Evolutionary conservation across 2,329 filamentous ascomycete species (phyloP), one percentile per base, ranked within the genome.

Genomic region (Epichloe sylvatica): DNA sequence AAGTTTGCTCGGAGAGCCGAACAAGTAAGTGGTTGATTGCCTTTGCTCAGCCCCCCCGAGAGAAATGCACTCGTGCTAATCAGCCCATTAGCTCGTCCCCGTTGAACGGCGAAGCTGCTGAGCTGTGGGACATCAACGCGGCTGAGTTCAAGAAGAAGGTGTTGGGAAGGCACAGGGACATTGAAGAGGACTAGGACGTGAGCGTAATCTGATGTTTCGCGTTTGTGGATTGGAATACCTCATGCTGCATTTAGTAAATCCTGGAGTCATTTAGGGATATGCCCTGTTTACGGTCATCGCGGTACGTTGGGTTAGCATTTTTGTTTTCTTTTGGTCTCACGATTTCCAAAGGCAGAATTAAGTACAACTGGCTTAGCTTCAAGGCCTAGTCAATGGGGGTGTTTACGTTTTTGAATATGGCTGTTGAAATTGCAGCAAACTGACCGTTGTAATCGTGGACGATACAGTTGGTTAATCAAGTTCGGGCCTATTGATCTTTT

Each of bases 1-100:
- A 70, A 96, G 90, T 68, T 72, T 98, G 62, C 77, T 98, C 34
- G 92, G 91, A 25, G 92, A 98, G 70, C 92, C 92, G 36, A 98
- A 98, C 72, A 98, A 98, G 92, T 97, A 72, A 67, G 86, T 71
- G 42, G 19, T 38, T 12, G 2, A 8, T 17, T 33, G n/a, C 25
- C 11, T 30, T 49, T 33, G 5, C 3, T 47, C n/a, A 17, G 25
- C 35, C 23, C 17, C 17, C 8, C 17, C 7, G 13, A n/a, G 30
- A 15, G 4, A 37, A 34, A 34, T 42, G 11, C 35, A 30, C 15
- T 33, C n/a, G 4, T 42, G 41, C 49, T 37, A 38, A 50, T 4
- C 37, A 4, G 6, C 12, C 4, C 21, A 39, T 33, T 54, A 97
- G 91, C 67, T 81, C 92, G 52, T 95, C 88, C 56, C 92, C 92